phyloP scores from a whole-genome alignment of 495 filamentous ascomycete genomes.

The Aspergillus biplanus region DNA sequence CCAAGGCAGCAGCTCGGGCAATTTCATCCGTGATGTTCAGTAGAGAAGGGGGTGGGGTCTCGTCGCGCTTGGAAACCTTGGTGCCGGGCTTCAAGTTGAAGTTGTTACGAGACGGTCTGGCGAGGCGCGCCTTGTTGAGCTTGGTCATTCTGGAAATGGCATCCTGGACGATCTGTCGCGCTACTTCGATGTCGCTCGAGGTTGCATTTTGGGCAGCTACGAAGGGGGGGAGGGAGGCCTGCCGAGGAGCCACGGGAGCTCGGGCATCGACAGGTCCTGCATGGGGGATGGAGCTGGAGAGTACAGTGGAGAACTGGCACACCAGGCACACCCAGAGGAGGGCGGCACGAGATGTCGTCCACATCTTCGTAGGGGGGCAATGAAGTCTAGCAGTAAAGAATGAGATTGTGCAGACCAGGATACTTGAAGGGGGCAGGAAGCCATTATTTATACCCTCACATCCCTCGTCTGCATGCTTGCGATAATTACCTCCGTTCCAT shows the following conservation, averaged over 20 bases:
- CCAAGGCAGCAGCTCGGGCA: constrained; percentile 14
- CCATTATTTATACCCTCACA: background rate
- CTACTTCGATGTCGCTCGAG: constrained; percentile 2
- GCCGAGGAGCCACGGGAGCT: background rate
- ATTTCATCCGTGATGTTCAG: constrained; percentile 3
- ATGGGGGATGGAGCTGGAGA: background rate
- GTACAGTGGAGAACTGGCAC: background rate
- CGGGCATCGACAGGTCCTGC: background rate
- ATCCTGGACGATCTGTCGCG: constrained; percentile 6
- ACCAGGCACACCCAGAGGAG: background rate
- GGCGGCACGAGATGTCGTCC: background rate
- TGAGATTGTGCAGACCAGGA: too few relatives aligned
- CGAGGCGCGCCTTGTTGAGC: constrained; percentile 15
- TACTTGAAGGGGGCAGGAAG: background rate
- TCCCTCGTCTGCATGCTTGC: background rate
- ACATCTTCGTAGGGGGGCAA: background rate
- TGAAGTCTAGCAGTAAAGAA: background rate
- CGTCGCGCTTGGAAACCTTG: background rate
- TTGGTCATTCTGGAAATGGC: constrained; percentile 16
- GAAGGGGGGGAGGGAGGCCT: background rate
- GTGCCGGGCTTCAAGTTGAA: background rate
- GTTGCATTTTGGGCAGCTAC: background rate
- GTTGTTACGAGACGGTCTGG: background rate
- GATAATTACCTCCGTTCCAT: background rate
- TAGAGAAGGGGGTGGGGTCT: background rate